These are phyloP conservation scores for Hordeum pubiflorum DNA, from an alignment of 202 grass and related monocot genomes.

Conservation along the genomic window DNA sequence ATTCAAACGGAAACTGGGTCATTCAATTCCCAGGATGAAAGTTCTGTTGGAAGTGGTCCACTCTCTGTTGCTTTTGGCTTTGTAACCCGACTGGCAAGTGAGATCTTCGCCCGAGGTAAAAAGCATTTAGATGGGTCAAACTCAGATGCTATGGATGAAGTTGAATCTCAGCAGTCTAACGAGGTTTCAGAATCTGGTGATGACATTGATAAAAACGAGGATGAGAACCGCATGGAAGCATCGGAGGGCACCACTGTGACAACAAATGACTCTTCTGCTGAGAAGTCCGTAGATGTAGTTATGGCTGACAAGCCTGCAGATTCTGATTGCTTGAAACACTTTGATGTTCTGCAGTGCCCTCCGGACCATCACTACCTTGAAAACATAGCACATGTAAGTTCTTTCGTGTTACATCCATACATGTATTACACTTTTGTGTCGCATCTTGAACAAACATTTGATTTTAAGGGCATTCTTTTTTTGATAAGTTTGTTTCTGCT, in stretches of 20 bases:
- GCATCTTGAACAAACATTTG: background rate
- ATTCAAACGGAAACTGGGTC: conserved; percentile 40
- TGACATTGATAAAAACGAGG: conserved; percentile 46
- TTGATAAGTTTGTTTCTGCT: background rate
- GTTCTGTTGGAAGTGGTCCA: conserved; percentile 49
- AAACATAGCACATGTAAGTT: conserved; percentile 45
- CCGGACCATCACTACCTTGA: conserved; percentile 76
- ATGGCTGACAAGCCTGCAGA: conserved; percentile 30
- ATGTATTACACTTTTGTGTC: background rate
- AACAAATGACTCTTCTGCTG: conserved; percentile 27
- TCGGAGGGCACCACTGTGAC: conserved; percentile 14
- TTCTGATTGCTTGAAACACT: conserved; percentile 68
- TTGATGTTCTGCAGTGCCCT: conserved; percentile 77
- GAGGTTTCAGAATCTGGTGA: conserved; percentile 59
- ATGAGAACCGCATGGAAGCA: conserved; percentile 17
- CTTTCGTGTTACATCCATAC: background rate
- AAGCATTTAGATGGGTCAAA: conserved; percentile 56
- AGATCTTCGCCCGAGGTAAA: conserved; percentile 78
- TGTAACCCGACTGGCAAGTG: conserved; percentile 64
- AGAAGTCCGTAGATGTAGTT: conserved; percentile 24
- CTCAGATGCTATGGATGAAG: conserved; percentile 56
- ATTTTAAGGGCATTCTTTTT: background rate
- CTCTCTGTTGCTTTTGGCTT: conserved; percentile 85
- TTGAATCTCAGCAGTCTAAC: conserved; percentile 49
- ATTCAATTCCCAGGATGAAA: conserved; percentile 47